Base-by-base conservation (phyloP, 2,329 filamentous ascomycete genomes). In the Aschersonia sp. region DNA sequence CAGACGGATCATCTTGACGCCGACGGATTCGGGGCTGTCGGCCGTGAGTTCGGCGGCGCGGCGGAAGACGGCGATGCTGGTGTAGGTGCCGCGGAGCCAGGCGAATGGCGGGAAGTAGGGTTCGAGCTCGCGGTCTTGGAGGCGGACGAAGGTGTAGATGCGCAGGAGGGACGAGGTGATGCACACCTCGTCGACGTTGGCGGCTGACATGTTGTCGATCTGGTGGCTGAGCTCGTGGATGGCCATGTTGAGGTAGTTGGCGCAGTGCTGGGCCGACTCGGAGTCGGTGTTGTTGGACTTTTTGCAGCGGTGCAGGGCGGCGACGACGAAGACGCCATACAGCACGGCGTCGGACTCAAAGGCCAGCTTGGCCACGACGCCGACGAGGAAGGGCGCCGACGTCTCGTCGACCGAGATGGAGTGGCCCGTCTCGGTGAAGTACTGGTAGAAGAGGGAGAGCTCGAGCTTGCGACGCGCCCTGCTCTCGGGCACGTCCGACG, bases 51-150 rank as follows among this genome's bases (percentile, higher is more conserved):
- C 49, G 40, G 47, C 47, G 3, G 52, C 51, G 4, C 47, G 48
- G 9, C 48, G 47, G 30, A 52, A 57, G 5, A 56, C 46, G n/a
- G 48, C 45, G 28, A 45, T 49, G 44, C 53, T 56, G 35, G 51
- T 51, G n/a, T 50, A 49, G 0, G 43, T 51, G 45, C 54, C 53
- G 46, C 54, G 53, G 32, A 56, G 40, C 55, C 55, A 57, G 31
- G 55, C 47, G 2, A 51, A 31, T 5, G 55, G 55, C 1, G 54
- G 53, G 6, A 44, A 40, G n/a, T 57, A 57, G 7, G 54, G 53
- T 4, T n/a, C 31, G 5, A 53, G 49, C 2, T 40, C 9, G 5
- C 54, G 53, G 32, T 53, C 47, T 6, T 56, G 54, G 1, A 57
- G 49, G 38, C 45, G 43, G 5, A 51, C 44, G 9, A 51, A 52